Evolutionary conservation across 495 filamentous ascomycete species (phyloP).

Genomic region (Daldinia concentrica): DNA sequence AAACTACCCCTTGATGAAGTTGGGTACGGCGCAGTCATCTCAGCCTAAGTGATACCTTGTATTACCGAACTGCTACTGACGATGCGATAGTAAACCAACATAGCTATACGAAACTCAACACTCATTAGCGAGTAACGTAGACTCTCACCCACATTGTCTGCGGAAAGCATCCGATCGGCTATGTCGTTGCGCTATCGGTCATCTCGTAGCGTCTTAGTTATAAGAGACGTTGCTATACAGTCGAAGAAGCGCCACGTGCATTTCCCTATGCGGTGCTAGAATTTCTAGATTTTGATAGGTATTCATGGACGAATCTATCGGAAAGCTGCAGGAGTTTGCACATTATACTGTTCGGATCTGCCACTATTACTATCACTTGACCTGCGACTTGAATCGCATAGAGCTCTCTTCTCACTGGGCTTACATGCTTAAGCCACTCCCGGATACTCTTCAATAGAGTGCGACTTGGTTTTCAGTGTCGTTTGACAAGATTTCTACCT

Average conservation of each 20-base stretch:
- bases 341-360: conserved; percentile 15
- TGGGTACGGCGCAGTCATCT: not conserved
- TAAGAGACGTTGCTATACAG: conserved; percentile 35
- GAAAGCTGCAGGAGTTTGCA: conserved; percentile 39
- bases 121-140: not conserved
- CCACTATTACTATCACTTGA: not conserved
- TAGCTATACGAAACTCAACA: not conserved
- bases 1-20: not conserved
- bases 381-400: conserved; percentile 10
- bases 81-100: conserved; percentile 9
- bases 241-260: conserved; percentile 32
- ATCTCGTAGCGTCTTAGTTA: conserved; percentile 24
- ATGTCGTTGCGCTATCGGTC: conserved; percentile 29
- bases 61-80: conserved; percentile 16
- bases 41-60: not conserved
- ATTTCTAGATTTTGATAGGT: conserved; percentile 25
- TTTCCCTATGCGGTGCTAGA: conserved; percentile 28
- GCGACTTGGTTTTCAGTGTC: not conserved
- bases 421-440: not conserved
- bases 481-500: conserved; percentile 8
- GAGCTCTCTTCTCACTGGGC: not conserved
- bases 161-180: conserved; percentile 31
- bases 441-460: not conserved
- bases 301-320: conserved; percentile 32
- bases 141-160: conserved; percentile 15